Base-by-base conservation (phyloP, 257 asterid genomes). In the Haberlea rhodopensis region DNA sequence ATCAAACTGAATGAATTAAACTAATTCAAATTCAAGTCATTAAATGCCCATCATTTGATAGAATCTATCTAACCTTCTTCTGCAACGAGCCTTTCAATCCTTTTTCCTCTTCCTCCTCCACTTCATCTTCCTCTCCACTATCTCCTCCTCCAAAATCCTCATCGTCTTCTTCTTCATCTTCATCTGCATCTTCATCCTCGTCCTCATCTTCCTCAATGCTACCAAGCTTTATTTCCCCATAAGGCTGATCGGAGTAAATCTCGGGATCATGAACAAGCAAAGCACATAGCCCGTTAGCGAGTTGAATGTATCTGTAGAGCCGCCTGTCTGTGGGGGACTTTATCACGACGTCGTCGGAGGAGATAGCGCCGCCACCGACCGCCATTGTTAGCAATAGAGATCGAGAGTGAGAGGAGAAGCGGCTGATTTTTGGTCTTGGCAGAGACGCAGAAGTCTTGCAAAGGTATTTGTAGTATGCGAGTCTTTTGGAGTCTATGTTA, bases 251-350 rank as follows among this genome's bases (percentile, higher is more conserved):
- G 3, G 88, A 65, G 76, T 75, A 82, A 75, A 94, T 94, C 84
- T 94, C 92, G 6, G 99, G 99, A 79, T 94, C 99, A 83, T 94
- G 97, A 70, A 94, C 87, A 19, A 94, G 83, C 70, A 94, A 61
- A 56, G 95, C 96, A 67, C 87, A 87, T 40, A 94, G 88, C 27
- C 96, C 97, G 71, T 94, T 94, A 7, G 85, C 59, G 31, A 94
- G 90, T 76, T 87, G 84, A 67, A 94, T 78, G 78, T 69, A 87
- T 69, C 99, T 79, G 90, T 94, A 94, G 63, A 84, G 76, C 21
- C 97, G 88, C 74, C 84, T 77, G 76, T 92, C 99, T 70, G 76
- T 87, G 18, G 91, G 95, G 20, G 99, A 87, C 81, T 79, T 92
- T 5, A 84, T 65, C 55, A 92, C 91, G 67, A 84, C 73, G 69